phyloP scores from a whole-genome alignment of 139 green algal species.

The Chara braunii region DNA sequence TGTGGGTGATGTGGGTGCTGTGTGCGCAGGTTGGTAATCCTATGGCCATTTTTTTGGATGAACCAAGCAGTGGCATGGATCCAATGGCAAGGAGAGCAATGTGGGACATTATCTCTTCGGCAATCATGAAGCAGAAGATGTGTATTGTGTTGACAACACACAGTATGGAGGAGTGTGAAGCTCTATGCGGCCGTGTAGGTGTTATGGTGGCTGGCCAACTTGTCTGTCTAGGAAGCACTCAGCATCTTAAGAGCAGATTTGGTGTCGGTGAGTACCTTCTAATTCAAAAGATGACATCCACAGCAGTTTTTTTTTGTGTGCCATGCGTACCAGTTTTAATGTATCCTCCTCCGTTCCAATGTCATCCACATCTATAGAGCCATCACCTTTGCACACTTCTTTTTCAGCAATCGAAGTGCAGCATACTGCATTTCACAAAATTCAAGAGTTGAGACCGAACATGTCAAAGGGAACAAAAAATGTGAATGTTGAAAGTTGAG shows the following conservation, averaged over 20 bases:
- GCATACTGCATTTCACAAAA: no score
- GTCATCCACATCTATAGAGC: no score
- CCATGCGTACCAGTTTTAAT: no score
- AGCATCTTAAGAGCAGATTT: slow-evolving; percentile 79
- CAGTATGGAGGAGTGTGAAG: slow-evolving; percentile 92
- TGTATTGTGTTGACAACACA: slow-evolving; percentile 72
- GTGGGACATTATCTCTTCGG: slow-evolving; percentile 77
- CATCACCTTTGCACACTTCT: no score
- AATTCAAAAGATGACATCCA: no score
- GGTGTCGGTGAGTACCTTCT: slow-evolving; percentile 43
- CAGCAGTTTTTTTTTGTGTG: no score
- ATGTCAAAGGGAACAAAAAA: no score
- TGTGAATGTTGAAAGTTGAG: no score
- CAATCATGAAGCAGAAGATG: slow-evolving; percentile 15
- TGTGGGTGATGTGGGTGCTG: neutral
- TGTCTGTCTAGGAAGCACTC: slow-evolving; percentile 67
- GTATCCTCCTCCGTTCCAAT: no score
- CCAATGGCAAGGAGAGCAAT: slow-evolving; percentile 73
- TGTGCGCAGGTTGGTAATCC: slow-evolving; percentile 19
- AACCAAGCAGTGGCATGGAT: slow-evolving; percentile 62
- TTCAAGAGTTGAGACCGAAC: no score
- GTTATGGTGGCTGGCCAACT: slow-evolving; percentile 72
- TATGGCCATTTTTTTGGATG: slow-evolving; percentile 21
- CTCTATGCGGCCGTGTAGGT: slow-evolving; percentile 68
- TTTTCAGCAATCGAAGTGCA: no score